A percentile compares a stretch with the other conserved stretches of the same genome.
Conservation (phyloP, 352 stramenopile species). For the Plasmopara halstedii region DNA sequence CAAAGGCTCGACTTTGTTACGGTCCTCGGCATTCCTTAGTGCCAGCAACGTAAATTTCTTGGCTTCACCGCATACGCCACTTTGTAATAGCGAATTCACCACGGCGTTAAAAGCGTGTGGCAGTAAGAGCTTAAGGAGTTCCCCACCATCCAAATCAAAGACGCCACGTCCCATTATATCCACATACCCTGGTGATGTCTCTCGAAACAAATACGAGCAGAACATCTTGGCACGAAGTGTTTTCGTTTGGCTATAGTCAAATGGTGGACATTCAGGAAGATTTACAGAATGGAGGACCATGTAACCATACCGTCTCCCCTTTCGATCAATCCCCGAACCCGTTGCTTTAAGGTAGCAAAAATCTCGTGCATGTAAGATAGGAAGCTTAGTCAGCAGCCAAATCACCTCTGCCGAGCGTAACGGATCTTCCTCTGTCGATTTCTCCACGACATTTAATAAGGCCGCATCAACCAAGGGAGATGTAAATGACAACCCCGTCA, state of each 20-base stretch:
- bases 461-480: constrained; percentile 17
- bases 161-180: constrained; percentile 29
- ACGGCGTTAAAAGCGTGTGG: constrained; percentile 18
- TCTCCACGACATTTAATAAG: constrained; percentile 27
- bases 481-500: constrained; percentile 24
- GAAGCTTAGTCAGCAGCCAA: constrained; percentile 31
- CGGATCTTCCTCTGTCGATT: constrained; percentile 20
- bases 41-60: constrained; percentile 44
- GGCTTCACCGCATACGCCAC: constrained; percentile 22
- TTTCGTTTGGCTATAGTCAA: constrained; percentile 22
- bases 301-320: constrained; percentile 32
- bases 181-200: constrained; percentile 18
- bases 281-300: constrained; percentile 34
- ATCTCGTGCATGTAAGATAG: constrained; percentile 27
- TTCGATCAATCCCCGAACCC: constrained; percentile 22
- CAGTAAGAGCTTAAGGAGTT: constrained; percentile 22
- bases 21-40: constrained; percentile 5
- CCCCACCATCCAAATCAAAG: constrained; percentile 29
- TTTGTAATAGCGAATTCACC: constrained; percentile 19
- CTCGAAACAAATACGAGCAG: constrained; percentile 30
- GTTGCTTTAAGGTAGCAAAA: constrained; percentile 36
- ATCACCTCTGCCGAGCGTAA: constrained; percentile 34
- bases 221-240: constrained; percentile 29
- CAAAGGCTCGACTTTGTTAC: background rate
- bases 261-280: constrained; percentile 25